Percentiles rank a stretch among this genome's conserved stretches.
These are phyloP conservation scores for Clarireedia hainanense DNA, from an alignment of 2,329 filamentous ascomycete species.

Conservation along the genomic window DNA sequence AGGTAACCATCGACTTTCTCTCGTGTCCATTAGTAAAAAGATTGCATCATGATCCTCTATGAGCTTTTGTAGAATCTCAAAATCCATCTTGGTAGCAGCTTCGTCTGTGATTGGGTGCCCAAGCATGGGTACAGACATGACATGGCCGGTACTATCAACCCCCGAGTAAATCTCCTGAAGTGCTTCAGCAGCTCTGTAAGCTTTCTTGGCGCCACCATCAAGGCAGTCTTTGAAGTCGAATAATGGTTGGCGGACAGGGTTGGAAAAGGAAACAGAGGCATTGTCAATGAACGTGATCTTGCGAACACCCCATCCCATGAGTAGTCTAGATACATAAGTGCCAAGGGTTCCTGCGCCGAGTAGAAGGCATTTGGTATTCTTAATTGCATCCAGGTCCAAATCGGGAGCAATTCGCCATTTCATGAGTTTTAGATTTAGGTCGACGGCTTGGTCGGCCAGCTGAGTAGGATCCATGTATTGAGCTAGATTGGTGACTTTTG, in stretches of 20 bases:
- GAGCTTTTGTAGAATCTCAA: constrained; percentile 63
- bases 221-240: constrained; percentile 87
- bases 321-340: constrained; percentile 83
- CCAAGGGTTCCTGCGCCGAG: constrained; percentile 90
- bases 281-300: constrained; percentile 97
- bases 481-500: constrained; percentile 72
- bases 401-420: constrained; percentile 94
- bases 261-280: constrained; percentile 87
- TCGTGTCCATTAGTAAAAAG: constrained; percentile 94
- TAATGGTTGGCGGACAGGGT: constrained; percentile 88
- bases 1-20: constrained; percentile 90
- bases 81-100: constrained; percentile 61
- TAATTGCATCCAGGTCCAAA: constrained; percentile 81
- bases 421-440: constrained; percentile 95
- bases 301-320: constrained; percentile 92
- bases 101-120: constrained; percentile 80
- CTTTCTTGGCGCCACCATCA: constrained; percentile 77
- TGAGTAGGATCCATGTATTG: constrained; percentile 89
- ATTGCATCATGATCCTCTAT: constrained; percentile 84
- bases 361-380: constrained; percentile 80
- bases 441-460: constrained; percentile 87
- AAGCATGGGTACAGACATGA: constrained; percentile 87
- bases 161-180: constrained; percentile 85
- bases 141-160: constrained; percentile 71
- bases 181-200: constrained; percentile 69